A percentile compares a stretch with the other conserved stretches of the same genome.
Conservation (phyloP, 495 filamentous ascomycete species). For the Penicillium taxi region DNA sequence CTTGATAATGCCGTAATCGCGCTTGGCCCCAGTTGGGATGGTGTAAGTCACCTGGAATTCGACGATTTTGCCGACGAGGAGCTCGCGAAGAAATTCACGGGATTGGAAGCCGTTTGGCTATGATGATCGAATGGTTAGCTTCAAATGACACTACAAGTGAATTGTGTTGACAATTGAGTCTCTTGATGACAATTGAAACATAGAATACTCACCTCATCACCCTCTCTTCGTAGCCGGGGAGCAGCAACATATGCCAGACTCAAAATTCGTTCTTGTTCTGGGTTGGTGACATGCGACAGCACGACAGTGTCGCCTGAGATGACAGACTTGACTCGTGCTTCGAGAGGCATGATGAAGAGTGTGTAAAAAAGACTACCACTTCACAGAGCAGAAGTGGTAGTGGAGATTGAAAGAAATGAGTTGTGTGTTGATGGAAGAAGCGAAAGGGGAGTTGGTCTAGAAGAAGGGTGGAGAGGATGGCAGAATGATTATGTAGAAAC, state of each 20-base stretch:
- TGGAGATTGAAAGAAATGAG: slow-evolving; percentile 6
- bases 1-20: slow-evolving; percentile 76
- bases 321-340: slow-evolving; percentile 87
- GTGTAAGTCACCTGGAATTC: slow-evolving; percentile 77
- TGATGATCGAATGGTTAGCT: slow-evolving; percentile 5
- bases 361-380: slow-evolving; percentile 7
- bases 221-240: slow-evolving; percentile 77
- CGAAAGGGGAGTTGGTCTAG: slow-evolving; percentile 4
- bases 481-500: too few species aligned
- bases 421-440: slow-evolving; percentile 10
- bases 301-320: slow-evolving; percentile 88
- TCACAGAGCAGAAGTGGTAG: slow-evolving; percentile 7
- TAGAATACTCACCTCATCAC: slow-evolving; percentile 63
- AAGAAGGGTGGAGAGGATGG: slow-evolving; percentile 11
- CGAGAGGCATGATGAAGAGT: slow-evolving; percentile 36
- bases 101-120: slow-evolving; percentile 83
- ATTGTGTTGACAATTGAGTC: too few species aligned
- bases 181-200: slow-evolving; percentile 2
- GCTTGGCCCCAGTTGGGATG: slow-evolving; percentile 67
- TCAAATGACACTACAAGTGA: not conserved
- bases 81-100: slow-evolving; percentile 77
- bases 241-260: slow-evolving; percentile 88
- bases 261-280: slow-evolving; percentile 67
- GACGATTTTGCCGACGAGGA: slow-evolving; percentile 77
- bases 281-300: slow-evolving; percentile 66